Conservation (phyloP, 2,329 filamentous ascomycete species). For the Cercospora janseana region DNA sequence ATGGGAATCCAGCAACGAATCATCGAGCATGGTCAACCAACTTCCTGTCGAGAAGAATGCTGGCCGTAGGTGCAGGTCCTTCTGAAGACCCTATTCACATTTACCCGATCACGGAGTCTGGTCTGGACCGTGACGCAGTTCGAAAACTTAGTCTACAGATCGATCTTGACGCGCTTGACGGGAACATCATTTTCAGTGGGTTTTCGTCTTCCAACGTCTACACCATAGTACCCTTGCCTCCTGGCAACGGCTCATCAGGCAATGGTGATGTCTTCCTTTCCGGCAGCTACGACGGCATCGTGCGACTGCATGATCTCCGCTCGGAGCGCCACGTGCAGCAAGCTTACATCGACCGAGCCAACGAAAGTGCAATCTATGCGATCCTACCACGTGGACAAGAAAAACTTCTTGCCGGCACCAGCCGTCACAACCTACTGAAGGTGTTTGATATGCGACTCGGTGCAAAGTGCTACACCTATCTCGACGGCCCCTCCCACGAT, state of each 20-base stretch:
- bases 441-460: conserved; percentile 60
- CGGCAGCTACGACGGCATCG: conserved; percentile 58
- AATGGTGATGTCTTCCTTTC: conserved; percentile 56
- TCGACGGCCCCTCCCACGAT: conserved; percentile 24
- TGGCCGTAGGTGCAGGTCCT: conserved; percentile 54
- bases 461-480: conserved; percentile 34
- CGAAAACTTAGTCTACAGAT: conserved; percentile 42
- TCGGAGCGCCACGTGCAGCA: conserved; percentile 48
- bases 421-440: conserved; percentile 59
- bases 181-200: conserved; percentile 8
- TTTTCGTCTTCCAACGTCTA: conserved; percentile 44
- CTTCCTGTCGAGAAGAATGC: conserved; percentile 50
- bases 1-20: conserved; percentile 23
- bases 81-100: conserved; percentile 48
- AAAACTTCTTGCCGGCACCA: conserved; percentile 56
- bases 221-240: conserved; percentile 44
- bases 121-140: conserved; percentile 42
- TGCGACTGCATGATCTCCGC: conserved; percentile 61
- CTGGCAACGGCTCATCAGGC: conserved; percentile 26
- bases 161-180: conserved; percentile 24
- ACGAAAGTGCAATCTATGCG: conserved; percentile 59
- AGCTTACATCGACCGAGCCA: conserved; percentile 55
- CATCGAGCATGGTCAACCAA: conserved; percentile 50
- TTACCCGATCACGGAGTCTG: conserved; percentile 50
- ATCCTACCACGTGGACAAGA: conserved; percentile 57